Evolutionary conservation across 805 yeast species (phyloP).

Genomic region (Candida berthetii): DNA sequence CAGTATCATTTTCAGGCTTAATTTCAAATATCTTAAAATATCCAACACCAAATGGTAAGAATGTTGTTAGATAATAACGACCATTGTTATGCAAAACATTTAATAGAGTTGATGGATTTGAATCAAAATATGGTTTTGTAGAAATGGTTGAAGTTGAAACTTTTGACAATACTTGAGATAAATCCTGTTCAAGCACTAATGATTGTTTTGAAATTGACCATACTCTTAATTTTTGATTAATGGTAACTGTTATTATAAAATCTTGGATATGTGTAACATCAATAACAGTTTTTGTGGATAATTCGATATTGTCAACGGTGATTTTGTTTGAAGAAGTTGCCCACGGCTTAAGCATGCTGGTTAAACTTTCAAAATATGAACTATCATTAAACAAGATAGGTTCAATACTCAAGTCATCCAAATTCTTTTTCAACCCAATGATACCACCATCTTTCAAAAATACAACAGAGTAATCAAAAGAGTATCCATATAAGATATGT

Average conservation of each 20-base stretch:
- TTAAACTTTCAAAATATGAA: slow-evolving; percentile 33
- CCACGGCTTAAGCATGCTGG: slow-evolving; percentile 24
- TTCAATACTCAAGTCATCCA: slow-evolving; percentile 21
- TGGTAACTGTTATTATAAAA: slow-evolving; percentile 41
- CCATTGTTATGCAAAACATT: slow-evolving; percentile 8
- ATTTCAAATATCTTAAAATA: slow-evolving; percentile 32
- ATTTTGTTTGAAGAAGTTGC: slow-evolving; percentile 14
- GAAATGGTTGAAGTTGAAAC: slow-evolving; percentile 5
- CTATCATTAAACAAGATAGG: slow-evolving; percentile 51
- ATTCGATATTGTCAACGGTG: slow-evolving; percentile 36
- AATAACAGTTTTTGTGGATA: slow-evolving; percentile 28
- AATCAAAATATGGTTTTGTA: slow-evolving; percentile 21
- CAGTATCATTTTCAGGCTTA: slow-evolving; percentile 3
- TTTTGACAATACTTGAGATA: slow-evolving; percentile 8
- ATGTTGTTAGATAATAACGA: slow-evolving; percentile 24
- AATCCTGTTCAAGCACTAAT: slow-evolving; percentile 20
- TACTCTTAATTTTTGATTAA: slow-evolving; percentile 46
- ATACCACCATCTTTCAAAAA: slow-evolving; percentile 76
- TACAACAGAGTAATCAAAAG: slow-evolving; percentile 40
- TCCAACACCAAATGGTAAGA: slow-evolving; percentile 38
- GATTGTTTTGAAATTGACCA: slow-evolving; percentile 45
- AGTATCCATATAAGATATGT: slow-evolving; percentile 41
- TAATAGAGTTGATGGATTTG: slow-evolving; percentile 23
- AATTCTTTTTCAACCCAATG: slow-evolving; percentile 37
- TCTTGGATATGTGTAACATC: slow-evolving; percentile 20